Evolutionary conservation across 2,329 filamentous ascomycete species (phyloP).

Genomic region (Apiospora marii): DNA sequence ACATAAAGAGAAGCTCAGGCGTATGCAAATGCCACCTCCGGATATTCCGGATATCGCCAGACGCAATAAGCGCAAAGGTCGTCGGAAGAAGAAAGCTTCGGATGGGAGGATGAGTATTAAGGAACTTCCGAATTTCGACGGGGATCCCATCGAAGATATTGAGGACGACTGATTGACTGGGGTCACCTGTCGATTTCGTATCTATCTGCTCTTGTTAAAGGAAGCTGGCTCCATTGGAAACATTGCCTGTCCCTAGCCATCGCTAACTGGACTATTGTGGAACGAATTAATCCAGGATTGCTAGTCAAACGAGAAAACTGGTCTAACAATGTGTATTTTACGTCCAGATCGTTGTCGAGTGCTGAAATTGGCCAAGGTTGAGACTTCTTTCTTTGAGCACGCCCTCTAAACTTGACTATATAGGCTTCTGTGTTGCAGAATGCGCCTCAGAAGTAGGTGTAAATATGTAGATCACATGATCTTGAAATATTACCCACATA

Average conservation of each 20-base stretch:
- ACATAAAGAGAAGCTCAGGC: neutral
- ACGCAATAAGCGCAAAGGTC: neutral
- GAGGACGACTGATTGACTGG: neutral
- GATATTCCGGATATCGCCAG: neutral
- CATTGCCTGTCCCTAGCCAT: neutral
- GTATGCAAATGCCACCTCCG: slow-evolving; percentile 15
- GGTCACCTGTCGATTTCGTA: neutral
- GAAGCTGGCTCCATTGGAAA: slow-evolving; percentile 8
- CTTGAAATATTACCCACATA: neutral
- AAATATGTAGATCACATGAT: slow-evolving; percentile 1
- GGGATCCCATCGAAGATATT: slow-evolving; percentile 29
- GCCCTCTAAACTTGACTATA: neutral
- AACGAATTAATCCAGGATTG: neutral
- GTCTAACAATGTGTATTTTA: neutral
- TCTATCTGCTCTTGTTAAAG: neutral
- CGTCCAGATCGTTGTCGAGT: neutral
- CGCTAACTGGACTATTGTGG: neutral
- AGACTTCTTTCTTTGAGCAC: neutral
- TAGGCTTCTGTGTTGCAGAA: neutral
- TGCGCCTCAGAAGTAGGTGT: neutral
- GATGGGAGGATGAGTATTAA: slow-evolving; percentile 27
- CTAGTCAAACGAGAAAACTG: neutral
- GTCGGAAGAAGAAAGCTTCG: slow-evolving; percentile 20
- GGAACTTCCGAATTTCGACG: slow-evolving; percentile 28
- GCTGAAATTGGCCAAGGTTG: neutral